Conservation (phyloP, 1,284 basidiomycete species). For the Pseudomicrostroma phylloplanum region DNA sequence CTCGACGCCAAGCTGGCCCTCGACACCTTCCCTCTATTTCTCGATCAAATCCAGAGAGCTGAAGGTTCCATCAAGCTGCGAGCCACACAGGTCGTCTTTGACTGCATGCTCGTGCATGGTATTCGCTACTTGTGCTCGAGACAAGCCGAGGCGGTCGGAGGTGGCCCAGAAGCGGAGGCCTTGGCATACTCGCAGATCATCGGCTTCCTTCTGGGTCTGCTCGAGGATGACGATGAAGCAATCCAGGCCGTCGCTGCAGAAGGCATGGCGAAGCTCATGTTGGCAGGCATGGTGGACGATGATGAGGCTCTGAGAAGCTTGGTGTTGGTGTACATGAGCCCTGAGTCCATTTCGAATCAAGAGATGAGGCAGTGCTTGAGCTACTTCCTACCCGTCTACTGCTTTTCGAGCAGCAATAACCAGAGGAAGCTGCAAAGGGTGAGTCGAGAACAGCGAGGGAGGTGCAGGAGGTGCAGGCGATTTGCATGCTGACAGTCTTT, state of each 20-base stretch:
- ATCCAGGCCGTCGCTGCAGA: constrained; percentile 74
- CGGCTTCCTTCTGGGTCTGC: constrained; percentile 38
- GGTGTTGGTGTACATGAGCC: constrained; percentile 77
- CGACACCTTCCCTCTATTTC: constrained; percentile 82
- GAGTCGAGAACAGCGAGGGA: constrained; percentile 24
- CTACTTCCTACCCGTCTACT: constrained; percentile 93
- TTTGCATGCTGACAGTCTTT: not conserved
- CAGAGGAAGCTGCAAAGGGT: constrained; percentile 74
- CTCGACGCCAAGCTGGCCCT: constrained; percentile 84
- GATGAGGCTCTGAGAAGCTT: constrained; percentile 64
- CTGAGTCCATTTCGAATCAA: constrained; percentile 76
- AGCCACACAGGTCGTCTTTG: constrained; percentile 80
- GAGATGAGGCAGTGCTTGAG: constrained; percentile 84
- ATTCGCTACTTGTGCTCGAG: constrained; percentile 62
- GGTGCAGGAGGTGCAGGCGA: not conserved
- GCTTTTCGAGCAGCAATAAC: constrained; percentile 73
- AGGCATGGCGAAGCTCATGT: constrained; percentile 81
- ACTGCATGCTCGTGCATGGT: constrained; percentile 83
- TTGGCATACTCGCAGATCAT: constrained; percentile 39
- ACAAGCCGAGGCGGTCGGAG: constrained; percentile 38
- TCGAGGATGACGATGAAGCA: constrained; percentile 67
- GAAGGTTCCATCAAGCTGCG: constrained; percentile 72
- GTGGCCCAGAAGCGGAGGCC: constrained; percentile 29
- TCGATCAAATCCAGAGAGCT: constrained; percentile 72
- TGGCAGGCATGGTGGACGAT: constrained; percentile 60